Base-by-base conservation (phyloP, 495 filamentous ascomycete species). In the Penicillium fimorum region DNA sequence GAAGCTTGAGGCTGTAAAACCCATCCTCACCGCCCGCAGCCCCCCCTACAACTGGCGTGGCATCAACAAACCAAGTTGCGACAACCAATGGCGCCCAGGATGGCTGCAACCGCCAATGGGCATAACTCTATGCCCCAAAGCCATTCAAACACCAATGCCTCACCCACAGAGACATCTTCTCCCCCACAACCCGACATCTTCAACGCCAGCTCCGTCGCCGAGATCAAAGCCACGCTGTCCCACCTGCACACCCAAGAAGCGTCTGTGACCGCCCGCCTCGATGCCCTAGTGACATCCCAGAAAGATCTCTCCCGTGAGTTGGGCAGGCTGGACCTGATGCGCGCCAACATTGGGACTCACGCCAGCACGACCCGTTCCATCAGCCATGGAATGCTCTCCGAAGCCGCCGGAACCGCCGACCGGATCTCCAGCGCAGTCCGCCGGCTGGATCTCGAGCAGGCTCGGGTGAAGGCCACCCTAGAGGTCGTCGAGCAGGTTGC, bases 401-500 rank as follows among this genome's bases (percentile, higher is more conserved):
- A 83, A 29, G 91, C 95, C 38, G 85, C 95, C 6, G 78, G 84
- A 27, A 96, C 92, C 35, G 94, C 95, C n/a, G 81, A 83, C 17
- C 87, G 89, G 50, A 90, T 97, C 61, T 94, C 91, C 13, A 79
- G 80, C 62, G 88, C 91, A 12, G 94, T 98, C 41, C 89, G 89
- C 57, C 78, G 83, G 10, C 83, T 98, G 15, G 94, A 98, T 66
- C 77, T 88, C 13, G 94, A 97, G 72, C 93, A 97, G 73, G 84
- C 87, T 11, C 82, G 90, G 29, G 95, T 97, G 8, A 89, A 91
- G 61, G 86, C 89, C 24, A 97, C 95, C 7, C 74, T 98, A 47
- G 85, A 87, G 35, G 92, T 98, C 22, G 94, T 97, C 4, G 93
- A 97, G 65, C 92, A 96, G 69, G 95, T 98, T 5, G 86, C 90